Base-by-base conservation (phyloP, 2,329 filamentous ascomycete species). In the Fusarium vanettenii region DNA sequence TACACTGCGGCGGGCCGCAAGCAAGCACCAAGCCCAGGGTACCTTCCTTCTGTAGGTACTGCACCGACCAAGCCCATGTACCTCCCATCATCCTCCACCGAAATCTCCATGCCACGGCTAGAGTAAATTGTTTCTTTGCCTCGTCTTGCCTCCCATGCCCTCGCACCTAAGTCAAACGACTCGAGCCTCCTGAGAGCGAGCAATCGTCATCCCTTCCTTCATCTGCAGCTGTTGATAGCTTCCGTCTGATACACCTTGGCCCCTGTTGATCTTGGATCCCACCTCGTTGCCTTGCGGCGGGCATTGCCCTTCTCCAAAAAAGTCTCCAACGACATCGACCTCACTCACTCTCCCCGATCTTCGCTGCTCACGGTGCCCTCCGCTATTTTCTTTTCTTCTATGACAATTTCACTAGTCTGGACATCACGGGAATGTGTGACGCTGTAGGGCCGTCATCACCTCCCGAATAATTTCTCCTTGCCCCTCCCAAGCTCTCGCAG, bases 391-490 rank as follows among this genome's bases (percentile, higher is more conserved):
- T 25, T 41, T 56, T 50, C 25, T 52, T 31, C 27, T 31, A 8
- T 20, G 31, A 16, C 25, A 60, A 20, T 61, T 60, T 39, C 25
- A 45, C 50, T 18, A 37, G 22, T 57, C 59, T 56, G 41, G 37
- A 25, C 65, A 60, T 56, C 45, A 70, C 64, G 60, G 74, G 74
- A 65, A 79, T 79, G 77, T 73, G 72, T 64, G 68, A 79, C 72
- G 57, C 57, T 68, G 71, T 59, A 67, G 72, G 57, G 62, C 39
- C 29, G 29, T 52, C 48, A 50, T 72, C 65, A 67, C 64, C 62
- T 66, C 64, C 41, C 65, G 67, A 72, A 56, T 66, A 61, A 59
- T 52, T 35, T 57, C 64, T 31, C 45, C 60, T 59, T 33, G 61
- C 43, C 60, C 64, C 35, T 43, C 57, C 70, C 33, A 52, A 25